Conservation (phyloP, 2,329 filamentous ascomycete genomes). For the Aspergillaceae sp. region DNA sequence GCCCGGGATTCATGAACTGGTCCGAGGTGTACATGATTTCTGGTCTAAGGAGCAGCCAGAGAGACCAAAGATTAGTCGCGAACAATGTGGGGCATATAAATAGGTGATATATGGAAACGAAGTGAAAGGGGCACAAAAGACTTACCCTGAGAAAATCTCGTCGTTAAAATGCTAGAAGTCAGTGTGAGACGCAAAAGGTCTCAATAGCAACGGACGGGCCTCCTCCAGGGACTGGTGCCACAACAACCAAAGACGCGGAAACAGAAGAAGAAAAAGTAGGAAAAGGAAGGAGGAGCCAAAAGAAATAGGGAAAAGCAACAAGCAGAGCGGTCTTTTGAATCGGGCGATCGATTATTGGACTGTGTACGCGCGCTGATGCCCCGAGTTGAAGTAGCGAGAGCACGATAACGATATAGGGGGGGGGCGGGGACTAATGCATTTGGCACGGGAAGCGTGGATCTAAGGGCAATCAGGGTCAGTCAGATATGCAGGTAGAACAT, state of each 20-base stretch:
- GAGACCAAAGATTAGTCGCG: not conserved
- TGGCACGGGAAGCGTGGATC: not conserved
- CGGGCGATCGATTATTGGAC: not conserved
- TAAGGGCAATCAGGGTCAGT: not conserved
- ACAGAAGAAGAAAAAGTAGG: conserved; percentile 1
- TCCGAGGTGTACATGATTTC: conserved; percentile 48
- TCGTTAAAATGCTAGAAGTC: not conserved
- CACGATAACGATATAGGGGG: not conserved
- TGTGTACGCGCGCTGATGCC: not conserved
- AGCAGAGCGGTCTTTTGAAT: no score
- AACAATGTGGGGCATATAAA: not conserved
- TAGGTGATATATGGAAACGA: not conserved
- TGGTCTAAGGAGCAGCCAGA: not conserved
- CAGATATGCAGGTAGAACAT: not conserved
- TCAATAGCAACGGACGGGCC: not conserved
- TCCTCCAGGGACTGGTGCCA: not conserved
- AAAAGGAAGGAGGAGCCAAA: not conserved
- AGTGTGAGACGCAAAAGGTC: not conserved
- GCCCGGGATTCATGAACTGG: conserved; percentile 93
- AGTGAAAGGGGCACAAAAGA: not conserved
- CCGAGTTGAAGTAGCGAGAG: not conserved
- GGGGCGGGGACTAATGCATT: not conserved
- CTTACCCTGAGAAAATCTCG: not conserved
- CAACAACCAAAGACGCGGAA: conserved; percentile 1
- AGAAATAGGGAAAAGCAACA: not conserved